Evolutionary conservation across 108 stramenopile genomes (phyloP), one percentile per base, ranked within the genome.

Genomic region (Skeletonema marinoi): DNA sequence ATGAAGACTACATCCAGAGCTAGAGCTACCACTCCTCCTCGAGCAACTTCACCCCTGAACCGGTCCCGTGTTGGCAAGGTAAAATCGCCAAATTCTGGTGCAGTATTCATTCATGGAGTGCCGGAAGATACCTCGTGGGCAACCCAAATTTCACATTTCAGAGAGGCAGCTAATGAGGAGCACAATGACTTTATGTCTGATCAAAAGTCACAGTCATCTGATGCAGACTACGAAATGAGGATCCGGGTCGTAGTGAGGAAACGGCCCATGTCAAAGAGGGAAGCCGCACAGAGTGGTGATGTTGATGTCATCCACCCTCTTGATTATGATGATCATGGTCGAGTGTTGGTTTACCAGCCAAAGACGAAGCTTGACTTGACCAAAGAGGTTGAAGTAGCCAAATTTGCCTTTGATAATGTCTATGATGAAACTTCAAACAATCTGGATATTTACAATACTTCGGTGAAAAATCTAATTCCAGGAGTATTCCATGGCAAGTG

Each of bases 401-500:
- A 86, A 12, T 99, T 99, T 87, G 92, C 92, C 19, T 98, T 97
- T 81, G 99, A 99, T 83, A 98, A 98, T 83, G 93, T 93, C 3
- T 97, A 93, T 60, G 84, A 85, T 65, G 97, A 96, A 82, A 54
- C 60, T 9, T 83, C 84, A 6, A 86, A 77, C 71, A 97, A 94
- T 61, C 60, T 74, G 12, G 81, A 91, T 35, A 89, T 99, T 30
- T 99, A 98, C 79, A 74, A 88, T 21, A 82, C 83, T 32, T 76
- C 97, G 31, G 87, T 97, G 21, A 77, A 87, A 63, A 88, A 88
- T 48, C 79, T 99, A 19, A 96, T 98, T 32, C 95, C 92, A 7
- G 92, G 94, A 31, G 82, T 98, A 13, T 93, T 97, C 65, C 78
- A 84, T 29, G 92, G 95, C 36, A 94, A 96, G 31, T 92, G 97